A percentile compares a stretch with the other conserved stretches of the same genome.
Conservation (phyloP, 2,329 filamentous ascomycete species). For the Escovopsis weberi region DNA sequence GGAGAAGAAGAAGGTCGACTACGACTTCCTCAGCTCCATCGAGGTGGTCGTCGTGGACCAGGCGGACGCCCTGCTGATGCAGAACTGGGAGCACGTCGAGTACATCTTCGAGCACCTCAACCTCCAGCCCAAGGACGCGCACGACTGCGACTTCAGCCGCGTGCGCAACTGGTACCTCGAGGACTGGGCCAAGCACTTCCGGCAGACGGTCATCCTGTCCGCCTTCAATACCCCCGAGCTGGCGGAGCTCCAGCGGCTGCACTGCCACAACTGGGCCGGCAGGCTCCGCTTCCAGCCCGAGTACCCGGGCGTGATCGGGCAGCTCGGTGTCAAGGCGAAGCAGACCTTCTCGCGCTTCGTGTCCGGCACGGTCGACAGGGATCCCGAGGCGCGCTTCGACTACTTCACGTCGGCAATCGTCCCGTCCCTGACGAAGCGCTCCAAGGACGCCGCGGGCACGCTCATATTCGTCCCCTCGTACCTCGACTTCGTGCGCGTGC, state of each 20-base stretch:
- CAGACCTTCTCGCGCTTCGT: constrained; percentile 89
- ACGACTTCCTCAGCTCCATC: constrained; percentile 86
- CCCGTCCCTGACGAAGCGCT: constrained; percentile 55
- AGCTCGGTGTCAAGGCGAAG: constrained; percentile 54
- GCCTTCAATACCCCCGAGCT: constrained; percentile 82
- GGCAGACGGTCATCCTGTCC: constrained; percentile 72
- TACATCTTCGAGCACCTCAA: constrained; percentile 88
- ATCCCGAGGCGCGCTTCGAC: constrained; percentile 80
- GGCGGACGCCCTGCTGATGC: constrained; percentile 86
- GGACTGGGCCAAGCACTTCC: constrained; percentile 61
- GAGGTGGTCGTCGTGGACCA: constrained; percentile 86
- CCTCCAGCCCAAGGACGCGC: constrained; percentile 72
- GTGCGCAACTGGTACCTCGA: constrained; percentile 91
- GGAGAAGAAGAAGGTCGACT: constrained; percentile 46
- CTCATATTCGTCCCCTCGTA: constrained; percentile 87
- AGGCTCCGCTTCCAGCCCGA: constrained; percentile 58
- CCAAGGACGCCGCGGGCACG: constrained; percentile 52
- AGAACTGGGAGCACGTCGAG: constrained; percentile 95
- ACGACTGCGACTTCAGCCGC: constrained; percentile 86
- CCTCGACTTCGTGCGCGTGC: constrained; percentile 84
- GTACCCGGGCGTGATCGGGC: constrained; percentile 59
- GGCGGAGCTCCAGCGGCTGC: constrained; percentile 58
- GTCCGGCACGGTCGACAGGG: constrained; percentile 50
- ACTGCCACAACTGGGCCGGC: constrained; percentile 70
- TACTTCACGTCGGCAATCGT: constrained; percentile 78